Percentiles rank a stretch among this genome's conserved stretches.
phyloP scores from a whole-genome alignment of 2,329 filamentous ascomycete genomes.

The Bipolaris sorokiniana region DNA sequence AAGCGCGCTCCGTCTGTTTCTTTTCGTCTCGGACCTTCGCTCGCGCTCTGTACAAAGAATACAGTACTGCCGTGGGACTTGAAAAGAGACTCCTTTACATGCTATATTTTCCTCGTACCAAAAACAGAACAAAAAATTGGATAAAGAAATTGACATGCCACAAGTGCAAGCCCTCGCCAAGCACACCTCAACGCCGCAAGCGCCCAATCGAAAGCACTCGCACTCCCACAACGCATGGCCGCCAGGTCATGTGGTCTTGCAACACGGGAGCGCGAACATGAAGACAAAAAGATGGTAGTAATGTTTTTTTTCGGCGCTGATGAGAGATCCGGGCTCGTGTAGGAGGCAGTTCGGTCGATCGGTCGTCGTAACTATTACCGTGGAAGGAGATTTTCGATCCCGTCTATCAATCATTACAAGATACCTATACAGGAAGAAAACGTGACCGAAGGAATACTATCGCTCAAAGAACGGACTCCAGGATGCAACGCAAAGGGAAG shows the following conservation, averaged over 20 bases:
- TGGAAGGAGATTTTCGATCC: constrained; percentile 46
- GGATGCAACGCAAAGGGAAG: constrained; percentile 41
- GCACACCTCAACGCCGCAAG: constrained; percentile 35
- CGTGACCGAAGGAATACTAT: constrained; percentile 34
- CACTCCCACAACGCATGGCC: constrained; percentile 23
- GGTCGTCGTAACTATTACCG: constrained; percentile 45
- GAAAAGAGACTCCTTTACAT: constrained; percentile 36
- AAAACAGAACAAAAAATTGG: constrained; percentile 18
- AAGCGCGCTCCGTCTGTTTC: constrained; percentile 15
- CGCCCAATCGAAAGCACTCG: constrained; percentile 34
- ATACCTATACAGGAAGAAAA: constrained; percentile 50
- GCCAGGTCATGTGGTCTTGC: constrained; percentile 26
- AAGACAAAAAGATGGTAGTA: constrained; percentile 31
- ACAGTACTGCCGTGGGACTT: constrained; percentile 17
- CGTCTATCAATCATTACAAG: constrained; percentile 52
- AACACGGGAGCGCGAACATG: constrained; percentile 29
- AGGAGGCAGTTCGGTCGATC: constrained; percentile 29
- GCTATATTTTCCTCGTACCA: constrained; percentile 37
- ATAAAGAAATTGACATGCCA: constrained; percentile 35
- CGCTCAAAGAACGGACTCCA: constrained; percentile 46
- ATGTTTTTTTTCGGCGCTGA: constrained; percentile 19
- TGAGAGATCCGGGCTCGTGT: constrained; percentile 36
- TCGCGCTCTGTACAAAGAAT: constrained; percentile 20
- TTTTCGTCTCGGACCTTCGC: constrained; percentile 6
- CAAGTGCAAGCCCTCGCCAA: constrained; percentile 27